Base-by-base conservation (phyloP, 306 rosid genomes). In the Clitoria ternatea region DNA sequence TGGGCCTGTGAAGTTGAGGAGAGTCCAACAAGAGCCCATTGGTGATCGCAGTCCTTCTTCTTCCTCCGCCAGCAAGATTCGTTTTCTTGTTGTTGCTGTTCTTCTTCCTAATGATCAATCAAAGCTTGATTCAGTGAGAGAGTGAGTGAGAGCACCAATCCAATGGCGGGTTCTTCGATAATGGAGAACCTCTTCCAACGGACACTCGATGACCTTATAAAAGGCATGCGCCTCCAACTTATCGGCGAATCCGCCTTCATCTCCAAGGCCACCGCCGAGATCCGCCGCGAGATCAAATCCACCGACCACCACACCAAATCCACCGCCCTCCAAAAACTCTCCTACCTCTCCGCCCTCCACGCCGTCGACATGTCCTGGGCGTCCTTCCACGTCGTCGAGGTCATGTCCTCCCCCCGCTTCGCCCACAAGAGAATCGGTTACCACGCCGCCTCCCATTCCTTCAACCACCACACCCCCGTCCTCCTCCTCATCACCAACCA, bases 141-240 rank as follows among this genome's bases (percentile, higher is more conserved):
- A 1, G 4, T 36, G 2, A n/a, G n/a, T n/a, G n/a, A n/a, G n/a
- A n/a, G n/a, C n/a, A n/a, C n/a, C n/a, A n/a, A n/a, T n/a, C n/a
- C 45, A 18, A 92, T 88, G 98, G 91, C 98, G 71, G 87, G 85
- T 4, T 78, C 93, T 29, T 90, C 97, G 3, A 83, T 90, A 17
- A 94, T 89, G 97, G 98, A 94, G 15, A 84, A 83, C 26, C 95
- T 90, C 35, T 94, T 94, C 82, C 98, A 94, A 20, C 94, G 92
- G 18, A 85, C 81, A 3, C 73, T 91, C 40, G 97, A 94, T 4
- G 98, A 90, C 88, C 86, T 94, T 3, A 84, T 94, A 77, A 90
- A 91, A 62, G 85, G 86, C 42, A 75, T 89, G 74, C 94, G 97
- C 57, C 92, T 83, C 20, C 89, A 86, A 7, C 82, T 85, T 32